Base-by-base conservation (phyloP, 345 rosid genomes). In the Jatropha curcas region DNA sequence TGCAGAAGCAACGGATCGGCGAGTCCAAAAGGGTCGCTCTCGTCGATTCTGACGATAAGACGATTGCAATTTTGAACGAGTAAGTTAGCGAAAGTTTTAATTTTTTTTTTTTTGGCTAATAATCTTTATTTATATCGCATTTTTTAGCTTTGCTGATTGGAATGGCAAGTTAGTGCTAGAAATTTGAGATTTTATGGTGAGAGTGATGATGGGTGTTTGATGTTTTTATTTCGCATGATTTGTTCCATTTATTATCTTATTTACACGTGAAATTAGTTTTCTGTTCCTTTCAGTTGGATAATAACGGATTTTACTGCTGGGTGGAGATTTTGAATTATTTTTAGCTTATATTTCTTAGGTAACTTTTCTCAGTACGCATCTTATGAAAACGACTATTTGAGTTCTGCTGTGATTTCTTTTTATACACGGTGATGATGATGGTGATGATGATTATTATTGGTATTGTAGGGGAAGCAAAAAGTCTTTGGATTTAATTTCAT, bases 21-120 rank as follows among this genome's bases (percentile, higher is more conserved):
- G 92, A 89, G 64, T 87, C 92, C 68, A 74, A 65, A 3, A 74
- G 82, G n/a, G 93, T 92, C 69, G 92, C 94, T 2, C 99, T 95
- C 62, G 83, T 92, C 37, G 97, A 85, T 84, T 72, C 88, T 51
- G 85, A 83, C 43, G 88, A 86, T 58, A 84, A 82, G 35, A 79
- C 84, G 37, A 68, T 92, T 25, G 99, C 99, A 11, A 88, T 92
- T 75, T 85, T 95, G 78, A 89, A 28, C 85, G 85, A 92, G 98
- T 95, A 85, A 88, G 98, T 62, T 55, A 11, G n/a, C 52, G n/a
- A n/a, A n/a, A n/a, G n/a, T n/a, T n/a, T n/a, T n/a, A n/a, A n/a
- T n/a, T n/a, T n/a, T n/a, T n/a, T n/a, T n/a, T n/a, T n/a, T n/a
- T n/a, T n/a, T n/a, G n/a, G n/a, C n/a, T n/a, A n/a, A n/a, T n/a